These are phyloP conservation scores for Elaeis oleifera DNA, from an alignment of 202 grass and related monocot species.

Conservation along the genomic window DNA sequence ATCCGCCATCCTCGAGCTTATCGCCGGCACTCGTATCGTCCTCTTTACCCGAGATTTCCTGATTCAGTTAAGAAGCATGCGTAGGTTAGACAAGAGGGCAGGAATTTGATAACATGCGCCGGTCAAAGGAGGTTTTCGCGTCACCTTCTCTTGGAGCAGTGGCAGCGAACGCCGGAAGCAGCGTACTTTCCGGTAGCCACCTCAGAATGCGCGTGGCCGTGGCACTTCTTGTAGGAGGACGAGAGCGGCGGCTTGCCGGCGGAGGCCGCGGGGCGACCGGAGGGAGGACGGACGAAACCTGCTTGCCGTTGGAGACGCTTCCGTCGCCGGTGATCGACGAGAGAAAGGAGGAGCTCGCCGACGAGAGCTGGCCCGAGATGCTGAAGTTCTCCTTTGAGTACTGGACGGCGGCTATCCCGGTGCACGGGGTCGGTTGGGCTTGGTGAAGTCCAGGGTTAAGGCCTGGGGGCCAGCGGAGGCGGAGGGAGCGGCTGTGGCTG, in stretches of 20 bases:
- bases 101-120: background rate
- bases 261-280: background rate
- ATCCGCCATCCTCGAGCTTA: constrained; percentile 10
- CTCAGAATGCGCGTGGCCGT: constrained; percentile 11
- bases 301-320: constrained; percentile 3
- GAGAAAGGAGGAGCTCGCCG: constrained; percentile 10
- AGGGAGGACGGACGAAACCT: background rate
- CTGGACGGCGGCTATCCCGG: background rate
- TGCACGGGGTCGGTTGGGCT: background rate
- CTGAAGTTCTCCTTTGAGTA: background rate
- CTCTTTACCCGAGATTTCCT: constrained; percentile 18
- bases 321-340: constrained; percentile 13
- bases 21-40: constrained; percentile 14
- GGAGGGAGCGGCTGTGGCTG: background rate
- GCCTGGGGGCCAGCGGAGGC: background rate
- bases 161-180: constrained; percentile 1
- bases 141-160: constrained; percentile 23
- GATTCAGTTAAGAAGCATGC: background rate
- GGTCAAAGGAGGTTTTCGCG: background rate
- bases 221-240: background rate
- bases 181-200: constrained; percentile 1
- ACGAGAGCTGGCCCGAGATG: background rate
- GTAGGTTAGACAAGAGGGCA: background rate
- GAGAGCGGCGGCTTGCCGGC: background rate
- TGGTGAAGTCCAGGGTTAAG: constrained; percentile 11